phyloP scores from a whole-genome alignment of 2,329 filamentous ascomycete genomes.

The Pseudophaeomoniella oleicola region DNA sequence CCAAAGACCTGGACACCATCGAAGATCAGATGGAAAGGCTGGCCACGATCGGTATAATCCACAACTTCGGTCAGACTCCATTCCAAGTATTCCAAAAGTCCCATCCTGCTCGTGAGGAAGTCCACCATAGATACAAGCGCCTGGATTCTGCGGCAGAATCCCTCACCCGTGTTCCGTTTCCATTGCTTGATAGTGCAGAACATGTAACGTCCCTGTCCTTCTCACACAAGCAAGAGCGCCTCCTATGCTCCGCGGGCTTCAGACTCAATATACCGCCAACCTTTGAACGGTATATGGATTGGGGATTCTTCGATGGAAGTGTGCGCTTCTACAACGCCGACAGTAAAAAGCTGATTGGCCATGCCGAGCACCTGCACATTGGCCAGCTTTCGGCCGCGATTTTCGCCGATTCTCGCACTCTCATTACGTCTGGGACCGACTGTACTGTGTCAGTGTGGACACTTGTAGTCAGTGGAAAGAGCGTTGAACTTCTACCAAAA shows the following conservation, averaged over 20 bases:
- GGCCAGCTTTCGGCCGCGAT: constrained; percentile 72
- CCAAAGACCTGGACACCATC: constrained; percentile 83
- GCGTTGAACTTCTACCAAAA: constrained; percentile 63
- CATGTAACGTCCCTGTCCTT: constrained; percentile 67
- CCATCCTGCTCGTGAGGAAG: constrained; percentile 63
- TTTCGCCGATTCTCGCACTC: constrained; percentile 78
- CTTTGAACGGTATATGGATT: constrained; percentile 87
- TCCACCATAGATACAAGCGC: constrained; percentile 48
- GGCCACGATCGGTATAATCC: constrained; percentile 88
- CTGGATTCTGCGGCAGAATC: constrained; percentile 67
- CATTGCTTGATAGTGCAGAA: constrained; percentile 52
- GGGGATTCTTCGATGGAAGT: constrained; percentile 88
- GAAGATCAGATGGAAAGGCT: constrained; percentile 73
- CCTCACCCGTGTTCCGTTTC: constrained; percentile 63
- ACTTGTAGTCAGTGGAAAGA: constrained; percentile 50
- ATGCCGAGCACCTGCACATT: constrained; percentile 88
- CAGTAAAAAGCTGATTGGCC: constrained; percentile 64
- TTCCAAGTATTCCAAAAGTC: constrained; percentile 79
- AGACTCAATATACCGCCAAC: constrained; percentile 71
- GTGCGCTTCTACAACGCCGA: constrained; percentile 83
- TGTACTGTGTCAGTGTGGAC: constrained; percentile 80
- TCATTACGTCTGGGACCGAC: constrained; percentile 85
- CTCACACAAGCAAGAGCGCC: constrained; percentile 62
- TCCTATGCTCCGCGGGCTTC: constrained; percentile 73
- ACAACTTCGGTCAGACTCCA: constrained; percentile 96